These are phyloP conservation scores for Alternaria consortialis DNA, from an alignment of 2,329 filamentous ascomycete genomes.

Conservation along the genomic window DNA sequence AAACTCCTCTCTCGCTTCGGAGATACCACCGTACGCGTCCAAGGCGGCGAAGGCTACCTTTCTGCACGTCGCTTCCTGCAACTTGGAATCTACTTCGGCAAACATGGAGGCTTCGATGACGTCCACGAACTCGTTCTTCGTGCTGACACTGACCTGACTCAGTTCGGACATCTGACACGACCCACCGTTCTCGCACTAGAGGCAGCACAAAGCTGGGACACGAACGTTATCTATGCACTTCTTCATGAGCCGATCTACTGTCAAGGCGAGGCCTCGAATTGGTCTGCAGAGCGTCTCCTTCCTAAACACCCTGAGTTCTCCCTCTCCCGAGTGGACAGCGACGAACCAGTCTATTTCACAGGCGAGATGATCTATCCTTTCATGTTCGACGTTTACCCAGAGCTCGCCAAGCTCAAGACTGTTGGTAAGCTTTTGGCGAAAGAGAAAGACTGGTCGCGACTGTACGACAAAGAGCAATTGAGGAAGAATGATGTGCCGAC, in stretches of 20 bases:
- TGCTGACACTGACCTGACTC: constrained; percentile 75
- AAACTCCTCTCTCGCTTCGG: constrained; percentile 66
- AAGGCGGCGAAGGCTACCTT: constrained; percentile 72
- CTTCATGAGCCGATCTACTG: constrained; percentile 91
- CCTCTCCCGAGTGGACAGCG: constrained; percentile 47
- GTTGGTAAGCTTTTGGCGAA: constrained; percentile 76
- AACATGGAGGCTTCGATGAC: constrained; percentile 63
- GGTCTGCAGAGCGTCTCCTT: constrained; percentile 76
- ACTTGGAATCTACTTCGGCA: constrained; percentile 79
- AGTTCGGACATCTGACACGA: constrained; percentile 78
- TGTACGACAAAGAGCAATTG: constrained; percentile 80
- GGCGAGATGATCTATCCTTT: constrained; percentile 93
- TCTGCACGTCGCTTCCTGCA: constrained; percentile 79
- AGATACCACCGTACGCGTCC: constrained; percentile 69
- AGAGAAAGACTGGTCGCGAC: constrained; percentile 72
- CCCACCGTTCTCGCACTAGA: constrained; percentile 76
- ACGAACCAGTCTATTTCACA: constrained; percentile 76
- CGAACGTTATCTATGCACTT: constrained; percentile 82
- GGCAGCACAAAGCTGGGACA: constrained; percentile 73
- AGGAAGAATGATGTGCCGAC: constrained; percentile 82
- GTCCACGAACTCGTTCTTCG: constrained; percentile 69
- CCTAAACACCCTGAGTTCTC: constrained; percentile 58
- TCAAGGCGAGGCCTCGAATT: constrained; percentile 71
- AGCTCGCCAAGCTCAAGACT: constrained; percentile 73
- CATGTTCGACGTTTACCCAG: constrained; percentile 82